Evolutionary conservation across 2,329 filamentous ascomycete genomes (phyloP).

Genomic region (Fusarium oligoseptatum): DNA sequence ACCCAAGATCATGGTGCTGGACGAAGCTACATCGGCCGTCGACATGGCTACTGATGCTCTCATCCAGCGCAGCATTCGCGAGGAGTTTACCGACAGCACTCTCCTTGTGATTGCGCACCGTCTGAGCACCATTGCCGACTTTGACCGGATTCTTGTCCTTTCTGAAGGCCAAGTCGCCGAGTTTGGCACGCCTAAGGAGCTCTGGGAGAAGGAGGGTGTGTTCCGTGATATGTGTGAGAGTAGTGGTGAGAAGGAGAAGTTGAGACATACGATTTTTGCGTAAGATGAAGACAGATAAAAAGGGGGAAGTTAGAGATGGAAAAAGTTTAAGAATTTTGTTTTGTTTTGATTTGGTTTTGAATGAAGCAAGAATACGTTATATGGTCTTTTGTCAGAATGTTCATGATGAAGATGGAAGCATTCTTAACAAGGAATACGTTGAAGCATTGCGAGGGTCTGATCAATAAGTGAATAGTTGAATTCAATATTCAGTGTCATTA

Average conservation of each 20-base stretch:
- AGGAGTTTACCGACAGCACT: slow-evolving; percentile 77
- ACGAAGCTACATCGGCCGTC: slow-evolving; percentile 84
- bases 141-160: slow-evolving; percentile 80
- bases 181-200: slow-evolving; percentile 73
- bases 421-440: not conserved
- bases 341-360: not conserved
- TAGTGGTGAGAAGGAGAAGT: slow-evolving; percentile 69
- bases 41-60: slow-evolving; percentile 82
- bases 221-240: slow-evolving; percentile 75
- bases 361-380: not conserved
- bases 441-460: not conserved
- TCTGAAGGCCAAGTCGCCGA: slow-evolving; percentile 76
- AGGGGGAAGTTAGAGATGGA: not conserved
- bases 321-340: not conserved
- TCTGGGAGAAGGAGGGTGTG: slow-evolving; percentile 68
- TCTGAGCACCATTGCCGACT: slow-evolving; percentile 81
- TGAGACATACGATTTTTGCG: slow-evolving; percentile 61
- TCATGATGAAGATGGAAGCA: not conserved
- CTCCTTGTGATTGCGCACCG: slow-evolving; percentile 82
- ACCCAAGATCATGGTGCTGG: slow-evolving; percentile 83
- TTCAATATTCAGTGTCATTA: not conserved
- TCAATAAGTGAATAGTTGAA: not conserved
- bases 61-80: slow-evolving; percentile 79
- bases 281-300: not conserved
- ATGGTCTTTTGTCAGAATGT: not conserved